Evolutionary conservation across 2,329 filamentous ascomycete genomes (phyloP), one percentile per base, ranked within the genome.

Genomic region (Amphichorda felina): DNA sequence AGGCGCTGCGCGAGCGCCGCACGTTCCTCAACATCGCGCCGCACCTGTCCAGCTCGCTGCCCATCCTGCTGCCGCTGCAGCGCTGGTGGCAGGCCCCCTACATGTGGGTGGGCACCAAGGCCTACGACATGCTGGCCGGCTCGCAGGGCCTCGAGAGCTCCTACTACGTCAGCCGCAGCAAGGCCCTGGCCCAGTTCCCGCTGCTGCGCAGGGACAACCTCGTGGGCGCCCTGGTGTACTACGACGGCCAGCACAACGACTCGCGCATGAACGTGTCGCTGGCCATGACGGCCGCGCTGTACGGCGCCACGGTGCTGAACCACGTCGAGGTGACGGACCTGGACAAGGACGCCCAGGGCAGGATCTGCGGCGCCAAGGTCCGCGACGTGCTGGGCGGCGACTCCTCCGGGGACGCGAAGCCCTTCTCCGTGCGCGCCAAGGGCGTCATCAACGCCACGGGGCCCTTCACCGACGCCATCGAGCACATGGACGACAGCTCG

Each of bases 191-290:
- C 49, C 73, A 77, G 7, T 88, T 88, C 50, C 83, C 83, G 16
- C 81, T 87, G 72, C 61, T 91, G 45, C 81, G 79, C 57, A 78
- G 73, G 49, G 75, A 82, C 36, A 75, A 75, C 42, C 63, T 89
- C 13, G 71, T 86, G 36, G 83, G 84, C 44, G 83, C 83, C 24
- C 63, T 89, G 49, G 82, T 89, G 26, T 91, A 91, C 68, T 89
- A 89, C 53, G 80, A 91, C 60, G 83, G 83, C 42, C 82, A 83
- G 38, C 84, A 89, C 64, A 89, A 91, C 52, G 83, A 91, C 54
- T 86, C 83, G 18, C 76, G 83, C 42, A 91, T 89, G 82, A 89
- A 89, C 54, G 78, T 88, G 31, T 85, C 82, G 8, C 68, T 91
- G 33, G 83, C 81, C 16, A 77, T 86, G 66, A 89, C 83, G 7